phyloP scores from a whole-genome alignment of 129 eudicot species.

The Flaveria brownii region DNA sequence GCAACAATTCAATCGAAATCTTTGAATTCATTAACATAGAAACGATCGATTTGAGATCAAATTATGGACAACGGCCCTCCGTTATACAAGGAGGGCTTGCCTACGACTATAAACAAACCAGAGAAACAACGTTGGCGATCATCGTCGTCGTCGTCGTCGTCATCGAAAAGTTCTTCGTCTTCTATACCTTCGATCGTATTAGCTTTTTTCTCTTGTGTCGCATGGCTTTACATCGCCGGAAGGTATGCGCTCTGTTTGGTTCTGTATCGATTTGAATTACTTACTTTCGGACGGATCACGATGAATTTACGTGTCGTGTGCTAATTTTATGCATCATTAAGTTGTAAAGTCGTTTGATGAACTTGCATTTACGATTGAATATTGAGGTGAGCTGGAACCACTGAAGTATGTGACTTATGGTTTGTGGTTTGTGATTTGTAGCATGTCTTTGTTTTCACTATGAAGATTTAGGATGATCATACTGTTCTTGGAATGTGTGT shows the following conservation, averaged over 20 bases:
- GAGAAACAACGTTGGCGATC: conserved; percentile 40
- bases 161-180: conserved; percentile 32
- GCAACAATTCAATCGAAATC: not conserved
- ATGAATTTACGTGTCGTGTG: too few species aligned
- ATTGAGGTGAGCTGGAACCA: conserved; percentile 3
- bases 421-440: too few species aligned
- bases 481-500: too few species aligned
- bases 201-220: conserved; percentile 71
- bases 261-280: not conserved
- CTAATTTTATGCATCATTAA: too few species aligned
- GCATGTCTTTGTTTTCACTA: too few species aligned
- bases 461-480: too few species aligned
- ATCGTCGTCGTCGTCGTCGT: conserved; percentile 47
- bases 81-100: conserved; percentile 40
- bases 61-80: conserved; percentile 48
- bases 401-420: not conserved
- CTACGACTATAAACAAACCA: conserved; percentile 40
- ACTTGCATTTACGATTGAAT: too few species aligned
- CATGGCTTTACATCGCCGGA: conserved; percentile 83
- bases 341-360: too few species aligned
- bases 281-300: too few species aligned
- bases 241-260: conserved; percentile 32
- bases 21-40: conserved; percentile 2
- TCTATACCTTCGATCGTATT: conserved; percentile 52
- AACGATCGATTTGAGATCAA: conserved; percentile 17